These are phyloP conservation scores for Hericium coralloides DNA, from an alignment of 768 basidiomycete species.

Conservation along the genomic window DNA sequence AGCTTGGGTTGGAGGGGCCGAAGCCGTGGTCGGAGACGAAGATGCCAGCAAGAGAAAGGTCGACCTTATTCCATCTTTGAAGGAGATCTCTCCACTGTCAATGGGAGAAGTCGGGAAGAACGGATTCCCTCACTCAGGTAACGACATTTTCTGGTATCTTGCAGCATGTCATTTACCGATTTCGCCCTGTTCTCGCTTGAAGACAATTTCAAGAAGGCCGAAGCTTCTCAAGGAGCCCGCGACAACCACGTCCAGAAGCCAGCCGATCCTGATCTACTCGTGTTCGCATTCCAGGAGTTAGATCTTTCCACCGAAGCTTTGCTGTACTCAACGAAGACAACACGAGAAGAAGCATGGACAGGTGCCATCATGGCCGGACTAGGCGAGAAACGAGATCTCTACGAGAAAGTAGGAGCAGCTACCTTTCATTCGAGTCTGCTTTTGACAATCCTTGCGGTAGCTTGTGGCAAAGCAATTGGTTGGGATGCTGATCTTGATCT, in stretches of 20 bases:
- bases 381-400: conserved; percentile 53
- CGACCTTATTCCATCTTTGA: conserved; percentile 16
- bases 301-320: conserved; percentile 74
- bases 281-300: conserved; percentile 76
- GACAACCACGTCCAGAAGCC: not conserved
- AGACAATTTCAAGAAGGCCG: too few relatives aligned
- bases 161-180: too few relatives aligned
- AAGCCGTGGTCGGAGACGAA: not conserved
- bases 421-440: not conserved
- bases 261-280: conserved; percentile 56
- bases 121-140: too few relatives aligned
- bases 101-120: conserved; percentile 7
- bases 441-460: conserved; percentile 25
- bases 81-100: conserved; percentile 18
- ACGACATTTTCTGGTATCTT: too few relatives aligned
- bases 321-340: conserved; percentile 54
- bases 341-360: conserved; percentile 65
- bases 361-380: conserved; percentile 57
- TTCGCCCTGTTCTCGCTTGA: too few relatives aligned
- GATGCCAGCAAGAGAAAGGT: not conserved
- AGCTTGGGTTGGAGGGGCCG: conserved; percentile 43
- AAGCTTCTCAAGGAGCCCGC: not conserved
- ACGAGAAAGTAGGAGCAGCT: conserved; percentile 48
- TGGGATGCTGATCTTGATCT: conserved; percentile 67
- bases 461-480: conserved; percentile 72